These are phyloP conservation scores for Entoloma clypeatum DNA, from an alignment of 1,284 basidiomycete genomes.

Conservation along the genomic window DNA sequence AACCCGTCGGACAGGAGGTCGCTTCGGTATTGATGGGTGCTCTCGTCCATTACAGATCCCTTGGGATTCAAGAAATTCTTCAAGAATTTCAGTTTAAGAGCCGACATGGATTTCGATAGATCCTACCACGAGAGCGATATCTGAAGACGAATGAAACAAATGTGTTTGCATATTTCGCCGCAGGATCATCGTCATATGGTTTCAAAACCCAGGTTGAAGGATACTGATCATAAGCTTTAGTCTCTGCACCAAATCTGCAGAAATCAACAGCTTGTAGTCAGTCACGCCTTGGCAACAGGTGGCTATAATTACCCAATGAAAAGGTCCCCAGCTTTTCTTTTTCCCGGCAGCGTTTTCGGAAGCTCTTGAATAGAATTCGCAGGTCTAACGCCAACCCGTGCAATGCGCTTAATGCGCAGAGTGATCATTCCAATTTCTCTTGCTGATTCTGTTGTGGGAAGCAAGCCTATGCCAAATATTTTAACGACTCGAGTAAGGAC, in stretches of 20 bases:
- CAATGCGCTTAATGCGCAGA: conserved; percentile 51
- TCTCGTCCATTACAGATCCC: conserved; percentile 37
- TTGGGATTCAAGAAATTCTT: conserved; percentile 43
- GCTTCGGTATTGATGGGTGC: conserved; percentile 13
- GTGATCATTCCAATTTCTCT: conserved; percentile 50
- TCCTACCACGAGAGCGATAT: conserved; percentile 50
- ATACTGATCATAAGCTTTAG: conserved; percentile 34
- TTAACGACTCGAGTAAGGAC: background rate
- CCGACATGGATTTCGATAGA: background rate
- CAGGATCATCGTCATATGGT: conserved; percentile 35
- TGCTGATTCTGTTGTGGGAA: conserved; percentile 18
- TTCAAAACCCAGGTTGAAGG: conserved; percentile 48
- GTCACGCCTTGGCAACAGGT: background rate
- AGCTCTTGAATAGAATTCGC: conserved; percentile 38
- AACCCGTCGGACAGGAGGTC: conserved; percentile 28
- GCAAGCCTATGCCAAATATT: conserved; percentile 13
- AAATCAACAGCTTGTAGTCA: conserved; percentile 3
- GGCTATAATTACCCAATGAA: conserved; percentile 37
- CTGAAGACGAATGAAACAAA: conserved; percentile 59
- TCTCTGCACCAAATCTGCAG: conserved; percentile 46
- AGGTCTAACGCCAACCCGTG: conserved; percentile 25
- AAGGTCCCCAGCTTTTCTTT: conserved; percentile 33
- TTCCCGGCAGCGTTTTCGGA: conserved; percentile 26
- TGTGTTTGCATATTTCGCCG: conserved; percentile 34
- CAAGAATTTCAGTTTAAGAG: background rate